Percentiles rank a stretch among this genome's conserved stretches.
Conservation (phyloP, 495 filamentous ascomycete genomes). For the Geoglossum glabrum region DNA sequence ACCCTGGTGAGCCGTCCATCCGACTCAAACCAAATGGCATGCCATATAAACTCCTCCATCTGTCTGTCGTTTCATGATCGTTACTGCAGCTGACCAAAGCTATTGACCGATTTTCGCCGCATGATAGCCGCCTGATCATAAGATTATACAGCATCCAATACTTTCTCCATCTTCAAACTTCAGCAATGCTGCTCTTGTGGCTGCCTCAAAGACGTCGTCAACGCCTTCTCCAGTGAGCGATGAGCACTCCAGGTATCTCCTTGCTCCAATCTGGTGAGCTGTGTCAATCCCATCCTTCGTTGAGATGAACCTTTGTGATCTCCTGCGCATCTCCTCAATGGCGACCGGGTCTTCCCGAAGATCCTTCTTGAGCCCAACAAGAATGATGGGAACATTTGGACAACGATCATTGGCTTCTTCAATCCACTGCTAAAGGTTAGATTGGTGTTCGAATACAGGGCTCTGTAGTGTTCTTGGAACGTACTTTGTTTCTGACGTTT, state of each 20-base stretch:
- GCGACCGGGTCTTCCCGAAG: conserved; percentile 84
- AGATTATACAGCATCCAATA: conserved; percentile 71
- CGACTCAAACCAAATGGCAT: not conserved
- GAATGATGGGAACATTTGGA: conserved; percentile 80
- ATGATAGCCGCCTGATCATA: conserved; percentile 31
- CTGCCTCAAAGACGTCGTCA: conserved; percentile 96
- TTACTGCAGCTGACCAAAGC: not conserved
- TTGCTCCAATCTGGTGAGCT: conserved; percentile 67
- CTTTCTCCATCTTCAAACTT: conserved; percentile 78
- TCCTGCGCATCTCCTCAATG: conserved; percentile 94
- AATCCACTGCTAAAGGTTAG: conserved; percentile 48
- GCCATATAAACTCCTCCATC: not conserved
- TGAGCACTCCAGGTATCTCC: conserved; percentile 95
- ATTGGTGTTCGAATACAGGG: conserved; percentile 2
- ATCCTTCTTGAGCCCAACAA: conserved; percentile 96
- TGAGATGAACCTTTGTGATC: conserved; percentile 68
- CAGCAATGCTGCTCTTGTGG: conserved; percentile 81
- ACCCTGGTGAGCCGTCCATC: not conserved
- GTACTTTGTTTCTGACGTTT: conserved; percentile 92
- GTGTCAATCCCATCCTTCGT: conserved; percentile 60
- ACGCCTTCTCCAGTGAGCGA: conserved; percentile 94
- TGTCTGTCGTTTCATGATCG: not conserved
- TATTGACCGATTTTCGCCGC: not conserved
- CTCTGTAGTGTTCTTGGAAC: conserved; percentile 11
- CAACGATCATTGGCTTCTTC: conserved; percentile 91